A percentile compares a stretch with the other conserved stretches of the same genome.
Evolutionary conservation across 371 early-diverging fungal genomes (phyloP).

Genomic region (Blakeslea trispora): DNA sequence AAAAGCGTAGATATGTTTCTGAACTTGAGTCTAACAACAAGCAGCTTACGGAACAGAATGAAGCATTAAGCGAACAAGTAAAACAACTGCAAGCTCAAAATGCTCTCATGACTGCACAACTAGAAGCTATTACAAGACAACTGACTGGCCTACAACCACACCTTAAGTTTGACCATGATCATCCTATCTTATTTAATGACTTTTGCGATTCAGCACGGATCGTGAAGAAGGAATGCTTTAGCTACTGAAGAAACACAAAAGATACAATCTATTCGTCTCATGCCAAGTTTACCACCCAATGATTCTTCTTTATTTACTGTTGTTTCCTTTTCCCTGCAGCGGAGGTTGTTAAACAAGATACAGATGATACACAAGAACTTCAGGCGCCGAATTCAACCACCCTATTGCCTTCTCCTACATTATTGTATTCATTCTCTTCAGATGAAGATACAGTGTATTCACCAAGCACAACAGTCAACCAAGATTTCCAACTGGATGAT

Average conservation of each 20-base stretch:
- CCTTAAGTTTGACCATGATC: slow-evolving; percentile 40
- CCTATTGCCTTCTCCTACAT: slow-evolving; percentile 27
- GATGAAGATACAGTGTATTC: slow-evolving; percentile 32
- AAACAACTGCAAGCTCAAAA: slow-evolving; percentile 68
- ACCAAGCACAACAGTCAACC: slow-evolving; percentile 17
- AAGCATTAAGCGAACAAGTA: slow-evolving; percentile 59
- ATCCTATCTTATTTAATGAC: slow-evolving; percentile 44
- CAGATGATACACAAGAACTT: slow-evolving; percentile 6
- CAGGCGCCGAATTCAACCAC: slow-evolving; percentile 9
- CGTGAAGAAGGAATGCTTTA: slow-evolving; percentile 31
- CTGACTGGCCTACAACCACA: slow-evolving; percentile 53
- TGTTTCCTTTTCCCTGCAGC: slow-evolving; percentile 47
- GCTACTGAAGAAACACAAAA: slow-evolving; percentile 4
- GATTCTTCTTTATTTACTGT: not conserved
- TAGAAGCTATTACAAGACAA: slow-evolving; percentile 61
- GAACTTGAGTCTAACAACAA: slow-evolving; percentile 75
- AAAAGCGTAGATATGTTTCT: slow-evolving; percentile 79
- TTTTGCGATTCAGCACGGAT: slow-evolving; percentile 64
- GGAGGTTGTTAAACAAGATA: slow-evolving; percentile 38
- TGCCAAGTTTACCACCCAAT: slow-evolving; percentile 6
- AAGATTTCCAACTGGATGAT: slow-evolving; percentile 39
- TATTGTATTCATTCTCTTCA: slow-evolving; percentile 36
- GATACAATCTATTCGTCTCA: slow-evolving; percentile 8
- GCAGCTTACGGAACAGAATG: slow-evolving; percentile 66
- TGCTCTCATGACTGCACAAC: slow-evolving; percentile 53